Evolutionary conservation across 2,329 filamentous ascomycete species (phyloP).

Genomic region (Ophiobolus disseminans): DNA sequence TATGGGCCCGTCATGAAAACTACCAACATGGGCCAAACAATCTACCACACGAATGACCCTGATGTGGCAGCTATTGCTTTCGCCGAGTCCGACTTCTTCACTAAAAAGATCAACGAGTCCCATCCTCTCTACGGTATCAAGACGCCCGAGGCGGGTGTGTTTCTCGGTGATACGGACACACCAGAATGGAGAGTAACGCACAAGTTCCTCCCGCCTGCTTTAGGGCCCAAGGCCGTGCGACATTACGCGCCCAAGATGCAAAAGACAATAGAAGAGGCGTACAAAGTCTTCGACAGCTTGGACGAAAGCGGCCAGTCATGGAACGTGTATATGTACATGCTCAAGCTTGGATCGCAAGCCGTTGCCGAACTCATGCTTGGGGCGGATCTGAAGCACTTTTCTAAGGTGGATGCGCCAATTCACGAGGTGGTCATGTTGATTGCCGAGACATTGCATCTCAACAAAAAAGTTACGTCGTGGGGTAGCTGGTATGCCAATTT

Average conservation of each 20-base stretch:
- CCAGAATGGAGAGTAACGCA: conserved; percentile 61
- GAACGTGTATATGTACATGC: conserved; percentile 60
- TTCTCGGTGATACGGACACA: conserved; percentile 57
- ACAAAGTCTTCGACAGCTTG: conserved; percentile 57
- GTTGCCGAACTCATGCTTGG: conserved; percentile 56
- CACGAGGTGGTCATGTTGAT: conserved; percentile 62
- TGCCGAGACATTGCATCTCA: conserved; percentile 60
- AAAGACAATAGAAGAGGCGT: conserved; percentile 59
- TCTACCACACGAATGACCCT: conserved; percentile 49
- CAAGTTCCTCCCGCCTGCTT: conserved; percentile 67
- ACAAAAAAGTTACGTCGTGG: conserved; percentile 64
- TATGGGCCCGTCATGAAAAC: conserved; percentile 50
- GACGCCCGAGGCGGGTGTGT: conserved; percentile 37
- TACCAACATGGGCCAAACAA: conserved; percentile 45
- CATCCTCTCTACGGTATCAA: conserved; percentile 46
- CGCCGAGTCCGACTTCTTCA: conserved; percentile 49
- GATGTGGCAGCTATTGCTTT: conserved; percentile 42
- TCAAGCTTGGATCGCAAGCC: conserved; percentile 55
- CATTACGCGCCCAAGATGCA: conserved; percentile 69
- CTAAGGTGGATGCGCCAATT: conserved; percentile 52
- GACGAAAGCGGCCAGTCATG: conserved; percentile 55
- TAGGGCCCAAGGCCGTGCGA: conserved; percentile 66
- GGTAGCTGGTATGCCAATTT: conserved; percentile 64
- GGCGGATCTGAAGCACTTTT: conserved; percentile 56
- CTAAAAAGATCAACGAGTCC: conserved; percentile 48